These are phyloP conservation scores for Opeltia flavorubescens DNA, from an alignment of 495 filamentous ascomycete genomes.

Conservation along the genomic window DNA sequence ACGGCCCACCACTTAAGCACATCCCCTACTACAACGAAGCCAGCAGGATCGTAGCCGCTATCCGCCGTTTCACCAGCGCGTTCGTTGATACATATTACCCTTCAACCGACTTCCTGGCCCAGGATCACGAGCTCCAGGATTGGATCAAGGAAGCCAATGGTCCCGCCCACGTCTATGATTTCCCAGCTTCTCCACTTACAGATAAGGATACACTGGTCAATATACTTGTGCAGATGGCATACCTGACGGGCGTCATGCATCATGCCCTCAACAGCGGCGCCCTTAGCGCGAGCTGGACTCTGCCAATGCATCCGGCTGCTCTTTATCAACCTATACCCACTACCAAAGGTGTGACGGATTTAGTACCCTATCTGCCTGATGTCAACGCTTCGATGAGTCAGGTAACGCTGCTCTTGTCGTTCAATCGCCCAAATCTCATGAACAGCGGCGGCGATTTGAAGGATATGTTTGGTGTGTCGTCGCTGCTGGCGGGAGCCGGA, in stretches of 20 bases:
- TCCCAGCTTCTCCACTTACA: slow-evolving; percentile 10
- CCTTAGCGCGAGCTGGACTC: slow-evolving; percentile 13
- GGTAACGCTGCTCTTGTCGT: slow-evolving; percentile 14
- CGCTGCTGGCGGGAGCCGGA: slow-evolving; percentile 1
- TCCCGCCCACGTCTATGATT: slow-evolving; percentile 18
- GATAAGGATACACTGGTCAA: slow-evolving; percentile 16
- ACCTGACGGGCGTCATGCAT: slow-evolving; percentile 15
- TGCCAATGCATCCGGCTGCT: slow-evolving; percentile 23
- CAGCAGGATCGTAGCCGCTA: slow-evolving; percentile 12
- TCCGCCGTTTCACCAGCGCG: slow-evolving; percentile 17
- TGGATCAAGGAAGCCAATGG: slow-evolving; percentile 17
- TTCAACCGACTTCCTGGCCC: slow-evolving; percentile 5
- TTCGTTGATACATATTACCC: slow-evolving; percentile 25
- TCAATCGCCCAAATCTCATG: slow-evolving; percentile 17
- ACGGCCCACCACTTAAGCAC: slow-evolving; percentile 17
- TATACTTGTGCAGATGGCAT: slow-evolving; percentile 22
- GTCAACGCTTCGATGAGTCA: slow-evolving; percentile 15
- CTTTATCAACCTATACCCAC: slow-evolving; percentile 22
- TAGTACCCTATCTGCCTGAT: slow-evolving; percentile 19
- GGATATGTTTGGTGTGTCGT: slow-evolving; percentile 17
- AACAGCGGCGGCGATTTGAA: slow-evolving; percentile 15
- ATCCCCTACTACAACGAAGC: slow-evolving; percentile 27
- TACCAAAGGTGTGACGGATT: slow-evolving; percentile 17
- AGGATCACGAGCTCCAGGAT: slow-evolving; percentile 21
- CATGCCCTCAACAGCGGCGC: slow-evolving; percentile 22